Evolutionary conservation across 31 red algal genomes (phyloP), one percentile per base, ranked within the genome.

Genomic region (Pterothamnion heteromorphum): DNA sequence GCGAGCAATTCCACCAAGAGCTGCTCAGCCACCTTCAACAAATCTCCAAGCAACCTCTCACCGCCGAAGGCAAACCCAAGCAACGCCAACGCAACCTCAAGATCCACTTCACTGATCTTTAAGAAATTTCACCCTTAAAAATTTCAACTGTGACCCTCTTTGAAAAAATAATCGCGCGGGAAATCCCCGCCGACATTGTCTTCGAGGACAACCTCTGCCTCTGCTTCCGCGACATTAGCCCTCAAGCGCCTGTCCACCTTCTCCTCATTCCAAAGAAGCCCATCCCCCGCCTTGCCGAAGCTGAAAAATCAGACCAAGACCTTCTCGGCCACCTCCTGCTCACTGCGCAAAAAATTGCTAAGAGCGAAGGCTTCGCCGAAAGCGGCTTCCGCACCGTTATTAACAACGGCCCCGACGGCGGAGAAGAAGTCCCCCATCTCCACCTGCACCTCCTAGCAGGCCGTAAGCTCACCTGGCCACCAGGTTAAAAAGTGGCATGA

Each of bases 181-280:
- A 98, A 74, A 98, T 98, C 51, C 96, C 96, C 1, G 96, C 96
- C 0, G 89, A 98, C n/a, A 96, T 98, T 37, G 94, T 98, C 0
- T 95, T 95, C 80, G 95, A 98, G 74, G 96, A 98, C 76, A 95
- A 98, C 21, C 91, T 89, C 4, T 87, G 57, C 31, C 30, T 96
- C 2, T 94, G 95, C 5, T 98, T 98, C 71, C 88, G 91, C 18
- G 96, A 98, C 43, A 91, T 98, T 83, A 96, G 95, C 44, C 96
- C 96, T 18, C 90, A 96, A 86, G 93, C 93, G 14, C 96, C 96
- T n/a, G 92, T 95, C n/a, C 96, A 98, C 82, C 57, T 96, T 24
- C 43, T 98, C 1, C 85, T 98, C 0, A 98, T 98, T 78, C 96
- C 96, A 0, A 98, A 98, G 36, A 80, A 92, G 36, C 57, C 82